Evolutionary conservation across 73 alveolate species (phyloP).

Genomic region (Paramecium tetraurelia): DNA sequence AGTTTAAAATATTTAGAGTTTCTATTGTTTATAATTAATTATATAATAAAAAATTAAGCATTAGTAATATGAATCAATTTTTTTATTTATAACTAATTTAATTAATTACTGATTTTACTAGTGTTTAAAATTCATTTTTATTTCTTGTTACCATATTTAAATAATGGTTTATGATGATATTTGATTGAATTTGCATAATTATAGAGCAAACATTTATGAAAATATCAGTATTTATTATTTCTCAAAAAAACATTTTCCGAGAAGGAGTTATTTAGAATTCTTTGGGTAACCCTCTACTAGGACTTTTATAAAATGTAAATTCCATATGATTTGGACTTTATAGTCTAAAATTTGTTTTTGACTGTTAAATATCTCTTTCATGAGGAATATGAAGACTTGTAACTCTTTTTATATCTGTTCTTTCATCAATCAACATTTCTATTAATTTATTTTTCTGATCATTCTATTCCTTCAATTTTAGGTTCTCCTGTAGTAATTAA

Average conservation of each 20-base stretch:
- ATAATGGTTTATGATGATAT: background rate
- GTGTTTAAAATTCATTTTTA: background rate
- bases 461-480: background rate
- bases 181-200: background rate
- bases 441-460: background rate
- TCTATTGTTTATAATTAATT: background rate
- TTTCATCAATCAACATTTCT: background rate
- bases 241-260: background rate
- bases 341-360: slow-evolving; percentile 6
- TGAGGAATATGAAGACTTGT: background rate
- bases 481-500: background rate
- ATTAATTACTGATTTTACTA: background rate
- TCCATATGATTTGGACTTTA: background rate
- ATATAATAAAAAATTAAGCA: background rate
- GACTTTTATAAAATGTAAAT: slow-evolving; percentile 27
- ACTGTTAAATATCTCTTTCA: slow-evolving; percentile 8
- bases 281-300: background rate
- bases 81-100: background rate
- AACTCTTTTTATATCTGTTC: background rate
- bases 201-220: background rate
- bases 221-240: background rate
- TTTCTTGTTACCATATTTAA: background rate
- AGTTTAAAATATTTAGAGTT: background rate
- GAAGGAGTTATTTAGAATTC: slow-evolving; percentile 24
- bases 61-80: background rate